Conservation (phyloP, 257 asterid species). For the Nicotiana paniculata region DNA sequence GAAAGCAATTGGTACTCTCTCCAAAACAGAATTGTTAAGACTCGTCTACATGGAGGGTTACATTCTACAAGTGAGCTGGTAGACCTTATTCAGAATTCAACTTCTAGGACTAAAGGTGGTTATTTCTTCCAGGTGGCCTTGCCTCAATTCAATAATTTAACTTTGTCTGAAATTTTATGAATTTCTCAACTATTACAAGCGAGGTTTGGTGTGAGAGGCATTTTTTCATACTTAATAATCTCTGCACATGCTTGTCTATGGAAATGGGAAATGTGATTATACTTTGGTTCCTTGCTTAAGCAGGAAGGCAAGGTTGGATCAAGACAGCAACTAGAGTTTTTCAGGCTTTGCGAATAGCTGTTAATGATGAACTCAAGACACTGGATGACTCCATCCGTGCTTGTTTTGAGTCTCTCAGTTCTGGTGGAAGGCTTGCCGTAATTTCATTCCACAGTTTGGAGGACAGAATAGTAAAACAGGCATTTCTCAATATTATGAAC, state of each 20-base stretch:
- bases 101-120: constrained; percentile 64
- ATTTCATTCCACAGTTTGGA: constrained; percentile 94
- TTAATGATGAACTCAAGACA: constrained; percentile 82
- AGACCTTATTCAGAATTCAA: constrained; percentile 64
- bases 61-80: constrained; percentile 84
- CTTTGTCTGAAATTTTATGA: neutral
- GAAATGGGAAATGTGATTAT: neutral
- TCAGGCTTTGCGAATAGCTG: constrained; percentile 92
- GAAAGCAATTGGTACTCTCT: constrained; percentile 85
- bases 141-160: neutral
- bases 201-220: neutral
- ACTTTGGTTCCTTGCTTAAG: constrained; percentile 24
- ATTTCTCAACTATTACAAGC: neutral
- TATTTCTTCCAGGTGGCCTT: constrained; percentile 4
- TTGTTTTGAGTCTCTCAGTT: constrained; percentile 52
- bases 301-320: constrained; percentile 98
- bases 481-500: constrained; percentile 62
- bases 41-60: constrained; percentile 77
- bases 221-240: neutral
- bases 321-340: constrained; percentile 94
- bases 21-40: constrained; percentile 68
- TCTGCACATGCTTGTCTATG: neutral
- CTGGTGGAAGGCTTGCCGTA: constrained; percentile 93
- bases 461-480: constrained; percentile 89
- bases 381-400: constrained; percentile 59